Conservation (phyloP, 1,284 basidiomycete genomes). For the Sparassis latifolia region DNA sequence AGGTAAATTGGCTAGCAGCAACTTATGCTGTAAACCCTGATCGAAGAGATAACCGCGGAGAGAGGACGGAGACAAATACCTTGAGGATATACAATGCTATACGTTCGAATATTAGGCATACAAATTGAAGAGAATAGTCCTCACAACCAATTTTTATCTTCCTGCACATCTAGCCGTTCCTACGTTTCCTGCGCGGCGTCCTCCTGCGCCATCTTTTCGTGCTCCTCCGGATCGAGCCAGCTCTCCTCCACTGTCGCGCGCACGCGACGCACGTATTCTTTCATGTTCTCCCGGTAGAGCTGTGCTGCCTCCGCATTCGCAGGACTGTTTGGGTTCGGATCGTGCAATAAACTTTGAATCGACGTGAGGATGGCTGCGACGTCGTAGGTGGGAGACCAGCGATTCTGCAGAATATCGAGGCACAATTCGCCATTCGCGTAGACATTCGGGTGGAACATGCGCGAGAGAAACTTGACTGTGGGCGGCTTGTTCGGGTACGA, state of each 20-base stretch:
- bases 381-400: constrained; percentile 98
- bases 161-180: too few relatives aligned
- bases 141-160: too few relatives aligned
- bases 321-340: constrained; percentile 96
- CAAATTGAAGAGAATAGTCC: too few relatives aligned
- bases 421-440: constrained; percentile 98
- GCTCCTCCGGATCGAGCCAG: constrained; percentile 82
- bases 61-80: too few relatives aligned
- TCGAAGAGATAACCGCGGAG: too few relatives aligned
- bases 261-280: constrained; percentile 91
- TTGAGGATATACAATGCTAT: too few relatives aligned
- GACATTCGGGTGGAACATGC: constrained; percentile 99
- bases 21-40: too few relatives aligned
- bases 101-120: too few relatives aligned
- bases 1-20: too few relatives aligned
- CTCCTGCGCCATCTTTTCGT: constrained; percentile 36
- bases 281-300: constrained; percentile 96
- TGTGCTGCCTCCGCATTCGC: constrained; percentile 98
- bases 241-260: constrained; percentile 89
- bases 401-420: constrained; percentile 95
- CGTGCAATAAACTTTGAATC: constrained; percentile 92
- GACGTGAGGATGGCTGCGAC: constrained; percentile 96
- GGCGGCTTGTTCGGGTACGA: constrained; percentile 98
- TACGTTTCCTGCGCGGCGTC: too few relatives aligned
- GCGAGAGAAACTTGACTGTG: constrained; percentile 92